Evolutionary conservation across 306 rosid genomes (phyloP), one percentile per base, ranked within the genome.

Genomic region (Prunus mume): DNA sequence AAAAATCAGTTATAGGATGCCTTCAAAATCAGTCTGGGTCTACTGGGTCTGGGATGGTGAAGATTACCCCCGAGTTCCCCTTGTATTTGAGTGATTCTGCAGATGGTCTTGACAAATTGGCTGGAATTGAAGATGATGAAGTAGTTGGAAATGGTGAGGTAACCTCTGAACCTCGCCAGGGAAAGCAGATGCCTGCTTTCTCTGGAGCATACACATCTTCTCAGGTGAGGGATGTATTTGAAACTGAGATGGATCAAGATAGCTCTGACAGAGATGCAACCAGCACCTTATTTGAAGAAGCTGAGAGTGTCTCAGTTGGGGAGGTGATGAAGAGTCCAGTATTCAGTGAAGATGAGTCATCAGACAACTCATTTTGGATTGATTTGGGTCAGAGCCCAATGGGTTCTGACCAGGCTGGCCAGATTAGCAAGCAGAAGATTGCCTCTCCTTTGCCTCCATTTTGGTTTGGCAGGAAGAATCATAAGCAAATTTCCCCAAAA

Each of bases 331-430:
- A 87, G 84, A 95, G 97, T 86, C 98, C 98, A 13, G 91, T 92
- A 18, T 95, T 92, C 89, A 95, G 97, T 64, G 98, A 94, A 76
- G 98, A 95, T 1, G 97, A 89, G 78, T 95, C 98, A 7, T 92
- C 97, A 0, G 97, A 92, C 78, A 92, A 90, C 76, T 95, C 98
- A 0, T 85, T 68, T 80, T 95, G 96, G 96, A 95, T 95, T 76
- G 98, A 90, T 86, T 85, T 95, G 91, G 97, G 98, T 71, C 98
- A 90, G 74, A 95, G 98, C 79, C 98, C 97, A 55, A n/a, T 90
- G 80, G 98, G 96, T 65, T 94, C 97, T 9, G 97, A 94, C 45
- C 38, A 58, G 80, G 79, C 65, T 3, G 75, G 88, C 76, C 97
- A 86, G 79, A 72, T 72, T 2, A 83, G 74, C 79, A 88, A 89